Evolutionary conservation across 352 stramenopile species (phyloP), one percentile per base, ranked within the genome.

Genomic region (Globisporangium barbulae): DNA sequence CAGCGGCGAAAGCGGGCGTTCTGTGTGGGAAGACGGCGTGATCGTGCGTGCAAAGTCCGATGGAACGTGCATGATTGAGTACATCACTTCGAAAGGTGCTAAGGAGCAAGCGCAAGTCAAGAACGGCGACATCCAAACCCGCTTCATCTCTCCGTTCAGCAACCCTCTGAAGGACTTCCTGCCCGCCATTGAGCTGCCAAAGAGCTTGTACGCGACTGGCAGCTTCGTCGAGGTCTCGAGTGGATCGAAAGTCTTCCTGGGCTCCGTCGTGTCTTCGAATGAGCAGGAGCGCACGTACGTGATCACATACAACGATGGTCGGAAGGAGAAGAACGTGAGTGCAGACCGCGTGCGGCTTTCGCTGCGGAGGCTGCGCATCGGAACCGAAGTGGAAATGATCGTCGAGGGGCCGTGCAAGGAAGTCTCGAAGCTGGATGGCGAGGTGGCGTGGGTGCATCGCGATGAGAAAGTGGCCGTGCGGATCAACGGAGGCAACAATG

Each of bases 321-420:
- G 71, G 13, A 88, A 86, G 59, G 78, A 87, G 48, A 88, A 89
- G 45, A 76, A 75, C 9, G 73, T 90, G 7, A 53, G 67, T 1
- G 70, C 70, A 7, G 78, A 87, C 22, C 76, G 76, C 19, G 76
- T 90, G 35, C 81, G 79, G 13, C 57, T 89, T 0, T 89, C 75
- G 13, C 64, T 89, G 2, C 77, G 81, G 7, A 76, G 72, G 33
- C 68, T 90, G 7, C 70, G 75, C 30, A 78, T 90, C 5, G 81
- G 81, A 4, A 89, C 81, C 0, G 78, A 90, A 22, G 81, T 90
- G 2, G 79, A 89, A 58, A 88, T 90, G 79, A 81, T 90, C 45
- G 74, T 90, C 3, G 79, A 90, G 61, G 79, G 81, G 15, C 81
- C 81, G 6, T 89, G 79, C 61, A 90, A 89, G 33, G 81, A 90